A percentile compares a stretch with the other conserved stretches of the same genome.
Evolutionary conservation across 2,329 filamentous ascomycete species (phyloP).

Genomic region (Pseudocercospora eumusae): DNA sequence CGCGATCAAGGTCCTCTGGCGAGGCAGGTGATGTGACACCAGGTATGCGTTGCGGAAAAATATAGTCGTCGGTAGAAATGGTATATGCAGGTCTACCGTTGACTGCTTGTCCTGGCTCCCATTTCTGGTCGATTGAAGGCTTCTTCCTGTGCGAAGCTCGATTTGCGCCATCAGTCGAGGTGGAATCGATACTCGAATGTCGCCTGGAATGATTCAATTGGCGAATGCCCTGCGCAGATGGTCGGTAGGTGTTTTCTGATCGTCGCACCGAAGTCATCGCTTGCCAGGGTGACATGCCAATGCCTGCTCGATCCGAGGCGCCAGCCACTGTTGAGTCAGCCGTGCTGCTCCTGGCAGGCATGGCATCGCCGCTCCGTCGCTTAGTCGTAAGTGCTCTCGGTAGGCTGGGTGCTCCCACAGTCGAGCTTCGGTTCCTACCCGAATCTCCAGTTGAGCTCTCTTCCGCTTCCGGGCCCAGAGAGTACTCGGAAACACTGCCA

Average conservation of each 20-base stretch:
- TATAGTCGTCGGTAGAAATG: conserved; percentile 27
- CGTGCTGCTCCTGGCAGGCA: conserved; percentile 20
- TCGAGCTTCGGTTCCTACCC: conserved; percentile 50
- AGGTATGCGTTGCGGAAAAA: conserved; percentile 34
- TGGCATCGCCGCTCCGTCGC: conserved; percentile 24
- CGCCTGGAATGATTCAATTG: conserved; percentile 75
- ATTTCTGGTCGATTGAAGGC: conserved; percentile 60
- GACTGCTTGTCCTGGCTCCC: conserved; percentile 43
- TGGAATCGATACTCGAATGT: conserved; percentile 81
- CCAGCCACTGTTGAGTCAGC: conserved; percentile 16
- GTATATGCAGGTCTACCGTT: conserved; percentile 31
- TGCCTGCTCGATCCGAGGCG: conserved; percentile 34
- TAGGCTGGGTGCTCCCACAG: conserved; percentile 36
- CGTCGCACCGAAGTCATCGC: conserved; percentile 38
- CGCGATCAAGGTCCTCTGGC: conserved; percentile 70
- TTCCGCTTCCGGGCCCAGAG: conserved; percentile 41
- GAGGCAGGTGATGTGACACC: conserved; percentile 37
- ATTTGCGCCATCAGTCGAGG: conserved; percentile 42
- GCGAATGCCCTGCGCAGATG: conserved; percentile 42
- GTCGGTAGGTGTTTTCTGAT: conserved; percentile 37
- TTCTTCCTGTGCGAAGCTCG: conserved; percentile 55
- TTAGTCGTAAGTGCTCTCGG: conserved; percentile 28
- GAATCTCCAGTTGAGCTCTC: conserved; percentile 45
- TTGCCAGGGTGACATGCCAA: conserved; percentile 35
- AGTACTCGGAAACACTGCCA: conserved; percentile 45